Conservation (phyloP, 2,329 filamentous ascomycete species). For the Cercospora sesami region DNA sequence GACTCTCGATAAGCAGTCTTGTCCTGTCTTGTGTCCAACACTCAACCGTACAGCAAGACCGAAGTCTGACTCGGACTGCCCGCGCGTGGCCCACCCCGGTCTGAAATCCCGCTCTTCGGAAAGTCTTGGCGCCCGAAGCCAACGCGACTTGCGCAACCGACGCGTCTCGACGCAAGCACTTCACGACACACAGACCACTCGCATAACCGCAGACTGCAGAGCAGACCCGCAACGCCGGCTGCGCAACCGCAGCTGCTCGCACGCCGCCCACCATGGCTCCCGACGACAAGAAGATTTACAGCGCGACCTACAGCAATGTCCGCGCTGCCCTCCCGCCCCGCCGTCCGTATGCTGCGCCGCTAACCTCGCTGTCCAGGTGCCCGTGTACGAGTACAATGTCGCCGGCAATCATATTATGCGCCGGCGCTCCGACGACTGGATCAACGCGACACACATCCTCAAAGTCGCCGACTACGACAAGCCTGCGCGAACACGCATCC, state of each 20-base stretch:
- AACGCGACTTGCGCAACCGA: not conserved
- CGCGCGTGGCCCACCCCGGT: not conserved
- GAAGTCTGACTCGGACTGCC: not conserved
- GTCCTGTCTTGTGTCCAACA: not conserved
- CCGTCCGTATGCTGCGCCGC: not conserved
- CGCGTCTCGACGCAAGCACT: constrained; percentile 7
- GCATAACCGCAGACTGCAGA: constrained; percentile 1
- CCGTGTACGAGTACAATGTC: constrained; percentile 91
- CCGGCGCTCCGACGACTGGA: constrained; percentile 89
- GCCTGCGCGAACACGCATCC: constrained; percentile 86
- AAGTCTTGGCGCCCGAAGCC: not conserved
- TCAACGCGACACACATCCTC: constrained; percentile 98
- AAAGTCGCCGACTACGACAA: constrained; percentile 98
- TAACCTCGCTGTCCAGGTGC: constrained; percentile 61
- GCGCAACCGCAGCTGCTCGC: constrained; percentile 1
- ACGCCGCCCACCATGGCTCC: constrained; percentile 23
- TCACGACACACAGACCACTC: constrained; percentile 4
- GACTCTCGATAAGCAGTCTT: not conserved
- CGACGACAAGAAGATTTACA: constrained; percentile 55
- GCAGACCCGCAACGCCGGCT: constrained; percentile 4
- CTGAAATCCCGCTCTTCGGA: not conserved
- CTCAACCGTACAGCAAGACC: not conserved
- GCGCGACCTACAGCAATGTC: constrained; percentile 61
- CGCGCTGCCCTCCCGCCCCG: constrained; percentile 14
- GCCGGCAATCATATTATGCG: constrained; percentile 94